Evolutionary conservation across 441 rosid species (phyloP).

Genomic region (Brassica balearica): DNA sequence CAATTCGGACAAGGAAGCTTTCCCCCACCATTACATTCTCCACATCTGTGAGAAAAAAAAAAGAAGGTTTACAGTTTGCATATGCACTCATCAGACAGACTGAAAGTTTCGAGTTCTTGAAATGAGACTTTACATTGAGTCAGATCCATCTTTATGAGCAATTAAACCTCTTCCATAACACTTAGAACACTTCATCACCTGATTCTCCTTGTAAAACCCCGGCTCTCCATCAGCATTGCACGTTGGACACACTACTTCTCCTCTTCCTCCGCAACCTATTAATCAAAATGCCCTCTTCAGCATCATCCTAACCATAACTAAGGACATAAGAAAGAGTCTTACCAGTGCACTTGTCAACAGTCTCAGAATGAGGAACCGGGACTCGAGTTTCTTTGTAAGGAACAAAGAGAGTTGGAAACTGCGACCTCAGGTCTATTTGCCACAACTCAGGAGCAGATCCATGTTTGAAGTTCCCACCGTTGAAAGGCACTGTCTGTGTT

Average conservation of each 20-base stretch:
- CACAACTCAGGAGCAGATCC: constrained; percentile 72
- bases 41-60: constrained; percentile 59
- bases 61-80: constrained; percentile 2
- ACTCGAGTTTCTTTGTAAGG: constrained; percentile 67
- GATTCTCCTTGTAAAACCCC: constrained; percentile 80
- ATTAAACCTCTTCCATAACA: constrained; percentile 92
- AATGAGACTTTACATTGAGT: constrained; percentile 63
- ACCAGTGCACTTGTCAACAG: constrained; percentile 82
- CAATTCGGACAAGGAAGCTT: constrained; percentile 82
- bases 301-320: neutral
- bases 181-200: constrained; percentile 62
- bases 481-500: constrained; percentile 67
- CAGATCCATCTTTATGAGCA: constrained; percentile 96
- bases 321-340: neutral
- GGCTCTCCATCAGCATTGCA: constrained; percentile 87
- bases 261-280: constrained; percentile 83
- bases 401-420: constrained; percentile 80
- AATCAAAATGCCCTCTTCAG: constrained; percentile 27
- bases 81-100: neutral
- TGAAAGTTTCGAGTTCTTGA: neutral
- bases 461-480: constrained; percentile 56
- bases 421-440: constrained; percentile 81
- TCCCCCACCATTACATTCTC: constrained; percentile 78
- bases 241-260: constrained; percentile 62
- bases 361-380: constrained; percentile 72